Percentiles rank a stretch among this genome's conserved stretches.
phyloP scores from a whole-genome alignment of 2,329 filamentous ascomycete genomes.

The Aspergillus chevalieri region DNA sequence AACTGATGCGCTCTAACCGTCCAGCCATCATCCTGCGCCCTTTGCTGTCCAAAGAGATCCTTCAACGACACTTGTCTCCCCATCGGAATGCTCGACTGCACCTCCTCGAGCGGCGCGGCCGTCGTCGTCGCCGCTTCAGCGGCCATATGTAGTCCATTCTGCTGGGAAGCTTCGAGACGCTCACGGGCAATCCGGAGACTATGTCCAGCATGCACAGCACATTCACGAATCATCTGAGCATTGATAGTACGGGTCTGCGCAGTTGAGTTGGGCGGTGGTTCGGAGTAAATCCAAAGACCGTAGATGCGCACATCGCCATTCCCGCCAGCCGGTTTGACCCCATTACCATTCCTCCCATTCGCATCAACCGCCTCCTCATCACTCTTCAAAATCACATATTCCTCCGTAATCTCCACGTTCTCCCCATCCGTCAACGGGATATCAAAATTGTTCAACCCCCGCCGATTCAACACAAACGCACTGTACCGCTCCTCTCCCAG shows the following conservation, averaged over 20 bases:
- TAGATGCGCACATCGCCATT: conserved; percentile 40
- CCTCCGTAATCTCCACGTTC: conserved; percentile 59
- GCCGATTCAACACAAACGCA: conserved; percentile 68
- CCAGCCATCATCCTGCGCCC: conserved; percentile 47
- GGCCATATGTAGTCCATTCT: conserved; percentile 27
- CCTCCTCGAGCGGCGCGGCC: conserved; percentile 30
- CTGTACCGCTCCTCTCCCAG: conserved; percentile 45
- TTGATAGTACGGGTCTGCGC: conserved; percentile 47
- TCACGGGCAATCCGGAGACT: conserved; percentile 43
- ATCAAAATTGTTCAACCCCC: conserved; percentile 64
- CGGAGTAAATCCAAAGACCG: conserved; percentile 61
- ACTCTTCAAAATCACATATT: conserved; percentile 55
- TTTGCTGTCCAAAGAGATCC: conserved; percentile 51
- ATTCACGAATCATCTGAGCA: conserved; percentile 50
- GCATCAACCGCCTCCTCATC: conserved; percentile 23
- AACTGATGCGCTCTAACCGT: conserved; percentile 44
- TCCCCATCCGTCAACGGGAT: conserved; percentile 53
- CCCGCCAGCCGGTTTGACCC: conserved; percentile 11
- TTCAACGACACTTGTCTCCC: conserved; percentile 49
- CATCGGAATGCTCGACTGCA: conserved; percentile 42
- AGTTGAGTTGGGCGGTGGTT: conserved; percentile 51
- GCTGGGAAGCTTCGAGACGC: conserved; percentile 28
- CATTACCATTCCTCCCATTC: conserved; percentile 10
- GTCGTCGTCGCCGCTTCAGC: conserved; percentile 23
- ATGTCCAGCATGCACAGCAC: conserved; percentile 47